Percentiles rank a stretch among this genome's conserved stretches.
phyloP scores from a whole-genome alignment of 2,329 filamentous ascomycete species.

The Monilinia polystroma region DNA sequence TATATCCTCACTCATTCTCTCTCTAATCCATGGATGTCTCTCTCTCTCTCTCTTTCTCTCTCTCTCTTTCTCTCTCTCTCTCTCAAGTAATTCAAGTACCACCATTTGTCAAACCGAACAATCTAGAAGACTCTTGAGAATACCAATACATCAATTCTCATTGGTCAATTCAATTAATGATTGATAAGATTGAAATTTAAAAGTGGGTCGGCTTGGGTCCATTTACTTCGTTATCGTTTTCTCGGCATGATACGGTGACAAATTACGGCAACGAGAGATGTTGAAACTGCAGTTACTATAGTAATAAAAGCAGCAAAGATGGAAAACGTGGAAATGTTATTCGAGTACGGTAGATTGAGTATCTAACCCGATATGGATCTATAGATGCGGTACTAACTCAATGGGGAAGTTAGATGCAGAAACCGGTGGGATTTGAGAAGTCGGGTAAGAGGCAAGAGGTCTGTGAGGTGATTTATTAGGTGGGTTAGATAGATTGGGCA shows the following conservation, averaged over 20 bases:
- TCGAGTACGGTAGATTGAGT: too few species aligned
- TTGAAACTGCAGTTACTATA: too few species aligned
- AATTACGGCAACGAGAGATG: background rate
- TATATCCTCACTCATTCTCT: too few species aligned
- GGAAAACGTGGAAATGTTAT: too few species aligned
- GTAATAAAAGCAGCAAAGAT: too few species aligned
- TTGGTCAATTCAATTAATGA: conserved; percentile 4
- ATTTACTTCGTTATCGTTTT: background rate
- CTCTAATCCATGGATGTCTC: too few species aligned
- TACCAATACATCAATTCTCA: background rate
- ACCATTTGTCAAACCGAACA: conserved; percentile 10
- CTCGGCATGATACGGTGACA: background rate
- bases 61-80: too few species aligned
- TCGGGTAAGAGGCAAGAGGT: too few species aligned
- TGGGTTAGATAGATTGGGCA: too few species aligned
- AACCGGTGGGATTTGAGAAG: background rate
- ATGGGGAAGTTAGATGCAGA: conserved; percentile 9
- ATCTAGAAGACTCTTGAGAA: conserved; percentile 13
- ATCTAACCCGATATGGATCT: too few species aligned
- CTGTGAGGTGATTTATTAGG: background rate
- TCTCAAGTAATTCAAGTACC: background rate
- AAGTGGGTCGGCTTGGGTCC: conserved; percentile 3
- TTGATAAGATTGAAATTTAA: conserved; percentile 5
- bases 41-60: too few species aligned
- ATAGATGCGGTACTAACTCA: background rate